These are phyloP conservation scores for Trichoderma atroviride DNA, from an alignment of 2,329 filamentous ascomycete species.

Conservation along the genomic window DNA sequence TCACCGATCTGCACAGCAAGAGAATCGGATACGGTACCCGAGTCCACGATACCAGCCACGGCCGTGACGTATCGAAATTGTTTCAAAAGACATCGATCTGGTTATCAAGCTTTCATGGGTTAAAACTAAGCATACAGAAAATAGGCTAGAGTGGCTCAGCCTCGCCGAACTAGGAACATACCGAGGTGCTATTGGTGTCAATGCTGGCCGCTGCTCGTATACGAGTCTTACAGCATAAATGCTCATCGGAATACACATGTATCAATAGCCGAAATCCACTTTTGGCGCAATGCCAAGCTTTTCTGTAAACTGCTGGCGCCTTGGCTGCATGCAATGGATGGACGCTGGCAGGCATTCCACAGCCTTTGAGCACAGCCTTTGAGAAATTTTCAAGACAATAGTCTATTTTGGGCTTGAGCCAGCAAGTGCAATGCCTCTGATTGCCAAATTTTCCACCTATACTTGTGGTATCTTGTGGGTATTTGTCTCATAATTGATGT, in stretches of 20 bases:
- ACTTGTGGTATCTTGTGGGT: neutral
- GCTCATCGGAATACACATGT: neutral
- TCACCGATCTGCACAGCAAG: neutral
- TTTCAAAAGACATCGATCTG: neutral
- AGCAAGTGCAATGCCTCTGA: neutral
- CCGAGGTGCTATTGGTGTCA: neutral
- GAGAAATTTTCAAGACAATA: neutral
- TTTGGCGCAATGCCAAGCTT: neutral
- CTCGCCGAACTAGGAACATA: neutral
- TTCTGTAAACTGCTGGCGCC: neutral
- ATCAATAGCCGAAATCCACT: neutral
- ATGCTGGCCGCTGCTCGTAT: neutral
- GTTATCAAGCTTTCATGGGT: neutral
- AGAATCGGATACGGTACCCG: neutral
- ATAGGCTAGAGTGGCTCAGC: neutral
- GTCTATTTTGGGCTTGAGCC: neutral
- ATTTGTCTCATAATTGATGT: neutral
- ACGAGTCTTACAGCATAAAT: neutral
- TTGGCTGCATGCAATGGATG: neutral
- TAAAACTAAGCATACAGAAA: neutral
- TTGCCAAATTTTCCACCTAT: neutral
- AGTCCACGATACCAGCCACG: neutral
- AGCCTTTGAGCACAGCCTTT: neutral
- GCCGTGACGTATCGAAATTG: neutral
- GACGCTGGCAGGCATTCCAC: neutral